Evolutionary conservation across 129 eudicot genomes (phyloP).

Genomic region (Pittosporum tobira): DNA sequence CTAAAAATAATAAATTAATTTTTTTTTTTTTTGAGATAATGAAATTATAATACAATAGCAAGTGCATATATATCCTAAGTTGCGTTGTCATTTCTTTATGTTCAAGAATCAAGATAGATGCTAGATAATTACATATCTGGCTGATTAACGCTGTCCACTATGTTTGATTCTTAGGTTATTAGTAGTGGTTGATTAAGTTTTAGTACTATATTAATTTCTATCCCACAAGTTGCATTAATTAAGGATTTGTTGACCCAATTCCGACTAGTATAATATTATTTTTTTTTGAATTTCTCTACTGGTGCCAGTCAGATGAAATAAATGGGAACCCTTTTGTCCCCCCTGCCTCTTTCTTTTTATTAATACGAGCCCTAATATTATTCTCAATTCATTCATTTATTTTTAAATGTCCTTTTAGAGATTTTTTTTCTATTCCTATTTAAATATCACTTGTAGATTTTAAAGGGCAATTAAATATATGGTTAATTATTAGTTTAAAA

Average conservation of each 20-base stretch:
- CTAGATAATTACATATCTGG: not conserved
- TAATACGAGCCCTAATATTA: not conserved
- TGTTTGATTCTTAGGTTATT: constrained; percentile 1
- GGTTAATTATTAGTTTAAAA: no score
- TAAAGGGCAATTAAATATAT: no score
- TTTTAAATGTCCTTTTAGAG: no score
- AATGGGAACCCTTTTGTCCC: not conserved
- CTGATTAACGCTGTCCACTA: constrained; percentile 7
- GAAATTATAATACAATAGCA: no score
- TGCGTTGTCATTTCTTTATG: constrained; percentile 8
- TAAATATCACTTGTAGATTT: no score
- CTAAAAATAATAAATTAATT: no score
- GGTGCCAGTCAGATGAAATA: not conserved
- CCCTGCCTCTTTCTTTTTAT: not conserved
- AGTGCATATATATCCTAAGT: not conserved
- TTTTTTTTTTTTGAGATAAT: no score
- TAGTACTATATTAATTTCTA: not conserved
- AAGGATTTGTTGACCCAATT: constrained; percentile 6
- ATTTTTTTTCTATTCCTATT: no score
- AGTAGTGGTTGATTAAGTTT: not conserved
- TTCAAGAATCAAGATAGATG: not conserved
- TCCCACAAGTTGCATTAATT: constrained; percentile 10
- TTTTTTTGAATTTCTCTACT: not conserved
- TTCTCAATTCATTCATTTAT: no score
- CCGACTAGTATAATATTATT: not conserved